A percentile compares a stretch with the other conserved stretches of the same genome.
Conservation (phyloP, 2,329 filamentous ascomycete genomes). For the Fusarium incarnatum region DNA sequence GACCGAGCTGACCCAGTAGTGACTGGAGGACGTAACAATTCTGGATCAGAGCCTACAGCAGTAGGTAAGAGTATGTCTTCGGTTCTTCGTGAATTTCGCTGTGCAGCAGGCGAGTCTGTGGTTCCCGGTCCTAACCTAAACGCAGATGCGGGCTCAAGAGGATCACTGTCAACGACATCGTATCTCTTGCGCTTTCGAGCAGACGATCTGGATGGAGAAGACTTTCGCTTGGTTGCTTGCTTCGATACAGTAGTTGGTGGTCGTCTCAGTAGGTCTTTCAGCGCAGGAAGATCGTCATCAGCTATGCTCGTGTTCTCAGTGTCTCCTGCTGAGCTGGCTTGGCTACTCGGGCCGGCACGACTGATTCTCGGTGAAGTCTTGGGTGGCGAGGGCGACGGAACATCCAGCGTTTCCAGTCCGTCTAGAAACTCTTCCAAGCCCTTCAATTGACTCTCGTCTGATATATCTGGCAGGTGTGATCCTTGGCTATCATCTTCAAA, state of each 20-base stretch:
- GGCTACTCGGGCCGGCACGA: constrained; percentile 49
- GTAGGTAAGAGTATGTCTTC: constrained; percentile 5
- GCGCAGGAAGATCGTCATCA: constrained; percentile 54
- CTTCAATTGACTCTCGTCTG: constrained; percentile 53
- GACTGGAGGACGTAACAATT: background rate
- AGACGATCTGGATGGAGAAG: constrained; percentile 43
- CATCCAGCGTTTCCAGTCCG: constrained; percentile 35
- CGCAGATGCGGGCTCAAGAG: constrained; percentile 44
- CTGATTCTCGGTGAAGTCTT: constrained; percentile 46
- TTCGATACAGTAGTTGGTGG: constrained; percentile 23
- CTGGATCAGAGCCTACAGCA: background rate
- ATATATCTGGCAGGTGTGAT: constrained; percentile 47
- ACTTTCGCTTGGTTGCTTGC: constrained; percentile 41
- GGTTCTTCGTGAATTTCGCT: constrained; percentile 37
- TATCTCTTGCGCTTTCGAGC: constrained; percentile 49
- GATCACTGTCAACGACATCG: constrained; percentile 50
- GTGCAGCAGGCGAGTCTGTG: constrained; percentile 40
- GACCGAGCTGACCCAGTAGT: constrained; percentile 1
- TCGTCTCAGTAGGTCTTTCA: constrained; percentile 51
- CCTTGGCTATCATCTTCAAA: constrained; percentile 65
- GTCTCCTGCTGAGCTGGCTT: constrained; percentile 50
- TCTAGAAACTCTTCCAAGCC: constrained; percentile 32
- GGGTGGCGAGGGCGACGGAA: constrained; percentile 48
- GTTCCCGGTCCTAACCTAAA: constrained; percentile 27
- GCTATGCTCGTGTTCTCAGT: constrained; percentile 54